These are phyloP conservation scores for Amanita pseudoporphyria DNA, from an alignment of 768 basidiomycete species.

Conservation along the genomic window DNA sequence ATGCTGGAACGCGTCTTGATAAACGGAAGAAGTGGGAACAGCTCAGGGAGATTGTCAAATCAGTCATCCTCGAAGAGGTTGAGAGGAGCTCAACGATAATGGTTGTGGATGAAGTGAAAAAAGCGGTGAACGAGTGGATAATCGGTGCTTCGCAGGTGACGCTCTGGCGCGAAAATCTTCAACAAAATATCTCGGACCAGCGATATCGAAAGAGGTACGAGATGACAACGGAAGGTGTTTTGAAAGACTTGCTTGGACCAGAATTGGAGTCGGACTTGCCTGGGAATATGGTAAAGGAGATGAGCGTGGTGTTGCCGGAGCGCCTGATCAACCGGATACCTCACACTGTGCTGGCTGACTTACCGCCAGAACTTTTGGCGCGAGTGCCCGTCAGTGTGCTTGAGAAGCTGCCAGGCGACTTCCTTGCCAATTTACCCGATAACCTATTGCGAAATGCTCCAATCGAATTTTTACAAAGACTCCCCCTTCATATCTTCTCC, in stretches of 20 bases:
- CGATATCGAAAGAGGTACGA: not conserved
- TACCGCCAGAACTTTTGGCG: not conserved
- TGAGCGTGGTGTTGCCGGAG: not conserved
- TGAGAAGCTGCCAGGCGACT: constrained; percentile 11
- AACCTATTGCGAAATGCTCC: not conserved
- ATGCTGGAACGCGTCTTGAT: not conserved
- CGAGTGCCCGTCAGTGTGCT: not conserved
- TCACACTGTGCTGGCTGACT: too few species aligned
- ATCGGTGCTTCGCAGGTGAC: not conserved
- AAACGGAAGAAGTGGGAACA: not conserved
- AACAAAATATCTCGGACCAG: not conserved
- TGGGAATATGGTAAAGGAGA: not conserved
- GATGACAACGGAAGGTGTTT: not conserved
- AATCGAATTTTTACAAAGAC: not conserved
- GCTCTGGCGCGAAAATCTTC: constrained; percentile 1
- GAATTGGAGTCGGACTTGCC: not conserved
- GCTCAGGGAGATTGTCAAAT: not conserved
- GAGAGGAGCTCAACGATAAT: not conserved
- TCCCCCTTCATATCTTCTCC: not conserved
- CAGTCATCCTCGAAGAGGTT: not conserved
- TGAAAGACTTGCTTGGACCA: not conserved
- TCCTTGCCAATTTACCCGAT: constrained; percentile 24
- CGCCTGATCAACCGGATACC: not conserved
- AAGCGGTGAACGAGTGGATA: not conserved
- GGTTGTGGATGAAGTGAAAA: not conserved